phyloP scores from a whole-genome alignment of 2,329 filamentous ascomycete genomes.

The Aureobasidium sp. region DNA sequence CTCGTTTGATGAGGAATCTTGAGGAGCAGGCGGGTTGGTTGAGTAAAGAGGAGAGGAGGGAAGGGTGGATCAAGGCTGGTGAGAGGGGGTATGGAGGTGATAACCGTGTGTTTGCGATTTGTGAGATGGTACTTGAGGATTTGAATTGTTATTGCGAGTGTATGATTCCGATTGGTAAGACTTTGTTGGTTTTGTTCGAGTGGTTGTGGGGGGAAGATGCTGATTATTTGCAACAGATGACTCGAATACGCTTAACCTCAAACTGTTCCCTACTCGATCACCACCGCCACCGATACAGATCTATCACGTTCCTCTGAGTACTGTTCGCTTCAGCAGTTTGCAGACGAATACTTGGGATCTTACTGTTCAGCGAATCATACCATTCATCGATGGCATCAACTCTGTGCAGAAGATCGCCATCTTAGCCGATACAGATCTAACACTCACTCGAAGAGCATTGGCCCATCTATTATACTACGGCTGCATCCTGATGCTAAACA shows the following conservation, averaged over 20 bases:
- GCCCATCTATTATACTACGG: conserved; percentile 90
- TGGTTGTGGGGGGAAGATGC: neutral
- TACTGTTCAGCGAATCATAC: conserved; percentile 69
- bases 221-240: conserved; percentile 51
- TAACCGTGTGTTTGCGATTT: conserved; percentile 54
- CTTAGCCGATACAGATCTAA: conserved; percentile 76
- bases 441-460: conserved; percentile 76
- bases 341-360: conserved; percentile 66
- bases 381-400: conserved; percentile 83
- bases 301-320: conserved; percentile 83
- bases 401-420: conserved; percentile 81
- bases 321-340: conserved; percentile 40
- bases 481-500: conserved; percentile 80
- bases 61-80: conserved; percentile 20
- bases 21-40: conserved; percentile 87
- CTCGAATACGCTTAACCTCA: conserved; percentile 91
- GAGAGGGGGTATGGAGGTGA: conserved; percentile 23
- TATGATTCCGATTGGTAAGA: conserved; percentile 87
- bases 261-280: conserved; percentile 77
- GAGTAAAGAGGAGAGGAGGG: conserved; percentile 47
- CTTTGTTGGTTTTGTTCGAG: neutral
- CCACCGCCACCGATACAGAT: conserved; percentile 69
- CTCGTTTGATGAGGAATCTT: conserved; percentile 75
- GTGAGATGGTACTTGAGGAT: conserved; percentile 84
- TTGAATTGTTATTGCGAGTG: conserved; percentile 96